A percentile compares a stretch with the other conserved stretches of the same genome.
Evolutionary conservation across 345 rosid genomes (phyloP).

Genomic region (Arabidopsis arenosa): DNA sequence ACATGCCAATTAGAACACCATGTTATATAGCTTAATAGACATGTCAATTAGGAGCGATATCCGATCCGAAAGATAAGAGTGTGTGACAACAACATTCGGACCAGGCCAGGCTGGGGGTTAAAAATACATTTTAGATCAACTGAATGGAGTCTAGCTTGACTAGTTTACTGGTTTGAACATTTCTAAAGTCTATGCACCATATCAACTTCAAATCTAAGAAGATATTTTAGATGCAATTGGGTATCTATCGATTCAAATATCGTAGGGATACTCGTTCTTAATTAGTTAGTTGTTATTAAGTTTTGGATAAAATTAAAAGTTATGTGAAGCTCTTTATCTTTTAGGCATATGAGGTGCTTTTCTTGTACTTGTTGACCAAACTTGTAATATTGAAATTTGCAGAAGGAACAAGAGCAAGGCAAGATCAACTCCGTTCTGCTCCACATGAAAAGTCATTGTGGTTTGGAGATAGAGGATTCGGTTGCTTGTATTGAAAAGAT

Average conservation of each 20-base stretch:
- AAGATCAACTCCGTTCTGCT: constrained; percentile 53
- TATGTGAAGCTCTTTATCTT: background rate
- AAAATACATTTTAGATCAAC: no score
- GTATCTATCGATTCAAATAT: background rate
- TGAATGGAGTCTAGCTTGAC: no score
- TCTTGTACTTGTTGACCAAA: constrained; percentile 12
- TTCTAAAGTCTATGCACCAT: background rate
- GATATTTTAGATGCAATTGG: background rate
- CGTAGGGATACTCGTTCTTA: background rate
- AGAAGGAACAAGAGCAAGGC: constrained; percentile 59
- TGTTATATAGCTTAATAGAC: background rate
- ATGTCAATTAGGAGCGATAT: no score
- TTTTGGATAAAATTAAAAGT: background rate
- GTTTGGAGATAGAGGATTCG: constrained; percentile 47
- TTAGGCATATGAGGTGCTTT: background rate
- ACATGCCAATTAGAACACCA: background rate
- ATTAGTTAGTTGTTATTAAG: background rate
- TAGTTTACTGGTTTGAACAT: background rate
- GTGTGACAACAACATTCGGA: no score
- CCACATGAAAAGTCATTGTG: constrained; percentile 43
- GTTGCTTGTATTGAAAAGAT: constrained; percentile 44
- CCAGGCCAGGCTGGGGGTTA: no score
- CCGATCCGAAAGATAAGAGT: no score
- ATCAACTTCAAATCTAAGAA: background rate
- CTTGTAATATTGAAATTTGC: background rate